phyloP scores from a whole-genome alignment of 1,284 basidiomycete species.

The Coniophora puteana region DNA sequence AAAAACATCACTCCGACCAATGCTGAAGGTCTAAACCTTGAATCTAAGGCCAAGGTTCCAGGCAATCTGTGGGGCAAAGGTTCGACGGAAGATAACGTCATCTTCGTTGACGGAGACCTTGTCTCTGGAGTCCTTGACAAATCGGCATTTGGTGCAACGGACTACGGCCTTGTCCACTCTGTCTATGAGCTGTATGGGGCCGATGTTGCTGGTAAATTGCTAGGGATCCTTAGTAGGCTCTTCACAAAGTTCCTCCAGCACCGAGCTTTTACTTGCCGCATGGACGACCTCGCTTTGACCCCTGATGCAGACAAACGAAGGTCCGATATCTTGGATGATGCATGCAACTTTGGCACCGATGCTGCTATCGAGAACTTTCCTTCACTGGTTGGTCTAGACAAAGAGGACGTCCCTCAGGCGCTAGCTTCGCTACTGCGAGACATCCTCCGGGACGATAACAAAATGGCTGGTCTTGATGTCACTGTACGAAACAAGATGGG shows the following conservation, averaged over 20 bases:
- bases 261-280: slow-evolving; percentile 96
- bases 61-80: slow-evolving; percentile 81
- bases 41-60: slow-evolving; percentile 84
- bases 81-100: slow-evolving; percentile 81
- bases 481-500: slow-evolving; percentile 86
- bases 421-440: slow-evolving; percentile 78
- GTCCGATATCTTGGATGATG: slow-evolving; percentile 65
- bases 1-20: slow-evolving; percentile 87
- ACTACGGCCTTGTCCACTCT: slow-evolving; percentile 96
- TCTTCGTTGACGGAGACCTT: slow-evolving; percentile 93
- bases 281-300: slow-evolving; percentile 96
- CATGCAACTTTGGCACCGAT: slow-evolving; percentile 74
- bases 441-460: slow-evolving; percentile 94
- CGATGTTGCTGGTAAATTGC: slow-evolving; percentile 84
- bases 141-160: slow-evolving; percentile 94
- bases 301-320: slow-evolving; percentile 76
- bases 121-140: slow-evolving; percentile 95
- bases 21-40: slow-evolving; percentile 83
- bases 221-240: slow-evolving; percentile 90
- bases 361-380: slow-evolving; percentile 91
- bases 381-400: slow-evolving; percentile 49
- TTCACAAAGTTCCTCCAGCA: slow-evolving; percentile 98
- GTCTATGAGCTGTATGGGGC: slow-evolving; percentile 99
- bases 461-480: slow-evolving; percentile 95
- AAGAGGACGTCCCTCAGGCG: slow-evolving; percentile 48